These are phyloP conservation scores for Cudoniella acicularis DNA, from an alignment of 495 filamentous ascomycete species.

Conservation along the genomic window DNA sequence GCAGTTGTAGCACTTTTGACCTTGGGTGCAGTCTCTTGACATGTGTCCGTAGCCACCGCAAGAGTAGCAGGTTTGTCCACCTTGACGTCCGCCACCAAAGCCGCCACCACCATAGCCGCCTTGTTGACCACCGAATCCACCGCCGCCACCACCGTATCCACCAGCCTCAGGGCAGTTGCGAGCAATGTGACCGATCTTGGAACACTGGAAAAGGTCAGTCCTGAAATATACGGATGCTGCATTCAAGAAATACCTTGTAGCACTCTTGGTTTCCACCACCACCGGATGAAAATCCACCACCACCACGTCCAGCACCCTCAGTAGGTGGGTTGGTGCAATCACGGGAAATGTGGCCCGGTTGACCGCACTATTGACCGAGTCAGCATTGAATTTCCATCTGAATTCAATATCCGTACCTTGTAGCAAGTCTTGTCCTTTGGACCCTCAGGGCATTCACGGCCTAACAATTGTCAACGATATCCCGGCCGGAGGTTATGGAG, in stretches of 20 bases:
- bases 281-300: conserved; percentile 32
- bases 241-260: conserved; percentile 68
- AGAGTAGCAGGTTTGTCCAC: conserved; percentile 88
- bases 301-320: conserved; percentile 43
- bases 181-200: conserved; percentile 93
- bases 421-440: conserved; percentile 97
- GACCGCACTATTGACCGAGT: conserved; percentile 53
- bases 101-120: conserved; percentile 49
- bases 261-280: conserved; percentile 56
- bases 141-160: conserved; percentile 33
- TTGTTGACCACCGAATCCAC: conserved; percentile 35
- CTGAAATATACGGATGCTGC: not conserved
- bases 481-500: conserved; percentile 7
- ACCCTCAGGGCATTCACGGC: conserved; percentile 87
- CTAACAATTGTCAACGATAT: conserved; percentile 24
- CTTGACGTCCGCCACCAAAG: conserved; percentile 40
- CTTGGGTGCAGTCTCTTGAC: conserved; percentile 91
- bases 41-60: conserved; percentile 97
- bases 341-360: conserved; percentile 86
- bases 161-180: conserved; percentile 80
- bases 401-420: conserved; percentile 34
- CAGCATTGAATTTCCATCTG: not conserved
- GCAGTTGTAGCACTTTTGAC: conserved; percentile 99
- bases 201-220: conserved; percentile 56
- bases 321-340: conserved; percentile 69